Evolutionary conservation across 768 basidiomycete species (phyloP), one percentile per base, ranked within the genome.

Genomic region (Mycena crocata): DNA sequence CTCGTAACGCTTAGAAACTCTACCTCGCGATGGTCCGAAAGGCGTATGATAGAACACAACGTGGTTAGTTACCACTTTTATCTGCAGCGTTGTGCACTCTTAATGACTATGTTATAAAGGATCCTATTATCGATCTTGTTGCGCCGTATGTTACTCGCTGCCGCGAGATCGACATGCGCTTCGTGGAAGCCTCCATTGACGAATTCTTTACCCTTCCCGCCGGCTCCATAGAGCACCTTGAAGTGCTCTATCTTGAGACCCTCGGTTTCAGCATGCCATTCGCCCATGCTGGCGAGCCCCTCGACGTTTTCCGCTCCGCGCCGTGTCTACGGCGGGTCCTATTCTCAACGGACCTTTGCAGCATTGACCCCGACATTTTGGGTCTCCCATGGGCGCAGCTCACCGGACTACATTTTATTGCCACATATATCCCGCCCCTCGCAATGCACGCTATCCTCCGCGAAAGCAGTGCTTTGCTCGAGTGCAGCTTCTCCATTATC

Each of bases 401-500:
- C 7, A 70, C 69, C 8, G 62, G 61, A 26, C 52, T 70, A 19
- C 69, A 70, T 39, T 67, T 70, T 37, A 70, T 70, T 30, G 69
- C 69, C 24, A 70, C 69, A 2, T 70, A 70, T 45, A 70, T 70
- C 40, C 65, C 65, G 24, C 65, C 69, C 10, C 65, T 70, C 23
- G 55, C 64, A n/a, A 67, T 70, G 51, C 69, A 67, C 40, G 57
- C 64, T 15, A 66, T 70, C 37, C 65, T 70, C 57, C 65, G 62
- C 49, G 57, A 62, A 24, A 62, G 65, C 51, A 28, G 19, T 19
- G 58, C 62, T 34, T 62, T 70, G 21, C 37, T 58, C 40, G 69
- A 70, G 28, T 70, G 69, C 65, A 70, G 69, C 56, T 60, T 57
- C 65, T 70, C 69, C 42, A 64, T 70, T 57, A 63, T 70, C 52